phyloP scores from a whole-genome alignment of 225 moss, liverwort and hornwort genomes.

The Pseudisothecium myosuroides region DNA sequence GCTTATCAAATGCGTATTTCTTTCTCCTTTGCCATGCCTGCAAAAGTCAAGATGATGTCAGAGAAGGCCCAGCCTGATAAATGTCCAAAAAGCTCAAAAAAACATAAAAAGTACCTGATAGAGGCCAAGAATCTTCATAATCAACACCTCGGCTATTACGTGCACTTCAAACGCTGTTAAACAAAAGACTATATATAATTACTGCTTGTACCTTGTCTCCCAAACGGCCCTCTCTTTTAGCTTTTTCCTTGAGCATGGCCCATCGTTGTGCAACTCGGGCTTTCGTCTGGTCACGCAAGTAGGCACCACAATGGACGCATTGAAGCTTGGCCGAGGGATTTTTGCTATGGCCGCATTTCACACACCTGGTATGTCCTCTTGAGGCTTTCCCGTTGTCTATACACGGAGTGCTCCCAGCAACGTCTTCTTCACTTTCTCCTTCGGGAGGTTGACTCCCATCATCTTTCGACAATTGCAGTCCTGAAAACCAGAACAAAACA shows the following conservation, averaged over 20 bases:
- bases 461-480: conserved; percentile 34
- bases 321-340: conserved; percentile 56
- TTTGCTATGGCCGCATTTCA: conserved; percentile 53
- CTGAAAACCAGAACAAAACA: background rate
- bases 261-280: conserved; percentile 58
- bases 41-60: background rate
- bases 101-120: background rate
- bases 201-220: conserved; percentile 41
- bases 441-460: conserved; percentile 29
- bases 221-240: conserved; percentile 43
- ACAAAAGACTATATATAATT: background rate
- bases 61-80: background rate
- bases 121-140: background rate
- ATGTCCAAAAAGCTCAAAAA: background rate
- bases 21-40: conserved; percentile 61
- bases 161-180: background rate
- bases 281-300: conserved; percentile 59
- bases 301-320: conserved; percentile 50
- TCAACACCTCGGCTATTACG: background rate
- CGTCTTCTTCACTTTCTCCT: conserved; percentile 47
- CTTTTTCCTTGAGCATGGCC: conserved; percentile 58
- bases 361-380: conserved; percentile 52
- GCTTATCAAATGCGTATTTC: conserved; percentile 56
- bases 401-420: conserved; percentile 43
- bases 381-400: conserved; percentile 53